phyloP scores from a whole-genome alignment of 2,329 filamentous ascomycete genomes.

The Mycosphaerella sp. region DNA sequence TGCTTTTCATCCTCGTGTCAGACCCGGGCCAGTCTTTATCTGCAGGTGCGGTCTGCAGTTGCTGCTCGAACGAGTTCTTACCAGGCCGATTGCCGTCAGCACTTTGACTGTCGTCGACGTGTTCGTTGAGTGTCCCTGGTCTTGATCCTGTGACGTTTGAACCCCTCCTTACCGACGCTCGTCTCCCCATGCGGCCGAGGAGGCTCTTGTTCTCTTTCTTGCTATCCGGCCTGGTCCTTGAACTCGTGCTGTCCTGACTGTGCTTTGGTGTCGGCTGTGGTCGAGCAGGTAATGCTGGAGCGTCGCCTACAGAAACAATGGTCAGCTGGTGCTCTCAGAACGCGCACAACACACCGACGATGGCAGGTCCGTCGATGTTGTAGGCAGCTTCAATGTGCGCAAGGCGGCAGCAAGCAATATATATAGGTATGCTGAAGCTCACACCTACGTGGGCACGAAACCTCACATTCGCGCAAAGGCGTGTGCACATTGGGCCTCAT shows the following conservation, averaged over 20 bases:
- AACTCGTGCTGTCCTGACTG: slow-evolving; percentile 27
- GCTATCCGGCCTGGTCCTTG: slow-evolving; percentile 9
- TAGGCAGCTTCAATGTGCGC: neutral
- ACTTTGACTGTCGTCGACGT: slow-evolving; percentile 15
- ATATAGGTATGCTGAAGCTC: neutral
- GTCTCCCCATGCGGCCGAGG: slow-evolving; percentile 26
- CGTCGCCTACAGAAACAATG: slow-evolving; percentile 13
- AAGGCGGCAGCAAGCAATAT: neutral
- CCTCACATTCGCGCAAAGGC: neutral
- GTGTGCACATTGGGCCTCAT: neutral
- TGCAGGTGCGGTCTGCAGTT: slow-evolving; percentile 28
- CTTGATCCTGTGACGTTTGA: slow-evolving; percentile 27
- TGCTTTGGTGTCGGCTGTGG: slow-evolving; percentile 26
- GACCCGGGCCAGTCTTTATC: slow-evolving; percentile 25
- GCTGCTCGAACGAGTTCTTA: slow-evolving; percentile 23
- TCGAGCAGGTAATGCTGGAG: slow-evolving; percentile 15
- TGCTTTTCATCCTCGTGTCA: slow-evolving; percentile 23
- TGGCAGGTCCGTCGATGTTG: neutral
- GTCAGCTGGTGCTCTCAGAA: slow-evolving; percentile 13
- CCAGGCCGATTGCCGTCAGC: slow-evolving; percentile 8
- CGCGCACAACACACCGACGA: neutral
- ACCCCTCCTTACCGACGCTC: slow-evolving; percentile 30
- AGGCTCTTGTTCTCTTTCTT: slow-evolving; percentile 26
- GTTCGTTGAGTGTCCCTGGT: slow-evolving; percentile 11
- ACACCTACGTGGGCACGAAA: neutral